Conservation (phyloP, 164 flowering plant species). For the Platanus orientalis region DNA sequence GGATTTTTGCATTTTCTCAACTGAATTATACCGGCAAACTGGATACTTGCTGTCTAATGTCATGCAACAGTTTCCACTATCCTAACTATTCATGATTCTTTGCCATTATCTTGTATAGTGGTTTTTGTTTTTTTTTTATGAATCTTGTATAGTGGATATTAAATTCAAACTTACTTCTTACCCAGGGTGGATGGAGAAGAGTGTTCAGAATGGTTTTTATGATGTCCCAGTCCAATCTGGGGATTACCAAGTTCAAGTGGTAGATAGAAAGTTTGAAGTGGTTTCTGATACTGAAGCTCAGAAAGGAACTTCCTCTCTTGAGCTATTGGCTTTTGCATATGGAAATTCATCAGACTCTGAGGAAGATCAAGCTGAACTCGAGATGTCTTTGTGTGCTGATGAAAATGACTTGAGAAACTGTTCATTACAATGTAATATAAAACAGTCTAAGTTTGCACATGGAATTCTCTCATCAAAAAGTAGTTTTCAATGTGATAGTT, state of each 20-base stretch:
- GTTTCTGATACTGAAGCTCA: slow-evolving; percentile 27
- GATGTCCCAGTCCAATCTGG: slow-evolving; percentile 49
- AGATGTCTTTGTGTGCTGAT: slow-evolving; percentile 20
- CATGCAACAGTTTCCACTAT: no score
- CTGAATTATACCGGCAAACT: background rate
- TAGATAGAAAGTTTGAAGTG: slow-evolving; percentile 23
- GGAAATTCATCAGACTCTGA: slow-evolving; percentile 89
- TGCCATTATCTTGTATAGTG: background rate
- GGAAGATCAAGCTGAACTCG: slow-evolving; percentile 44
- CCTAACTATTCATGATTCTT: background rate
- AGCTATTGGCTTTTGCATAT: slow-evolving; percentile 69
- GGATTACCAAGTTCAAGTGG: slow-evolving; percentile 25
- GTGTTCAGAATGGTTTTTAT: slow-evolving; percentile 31
- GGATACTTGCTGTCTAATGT: no score
- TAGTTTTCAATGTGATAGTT: slow-evolving; percentile 15
- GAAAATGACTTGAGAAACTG: slow-evolving; percentile 22
- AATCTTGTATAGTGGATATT: no score
- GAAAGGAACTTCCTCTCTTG: slow-evolving; percentile 57
- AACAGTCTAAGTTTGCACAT: background rate
- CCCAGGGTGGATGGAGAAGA: slow-evolving; percentile 38
- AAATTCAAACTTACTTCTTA: background rate
- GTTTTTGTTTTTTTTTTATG: no score
- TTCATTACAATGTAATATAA: slow-evolving; percentile 12
- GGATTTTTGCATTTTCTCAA: background rate
- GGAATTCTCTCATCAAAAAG: slow-evolving; percentile 3